Evolutionary conservation across 2,329 filamentous ascomycete genomes (phyloP).

Genomic region (Aureobasidium pullulans): DNA sequence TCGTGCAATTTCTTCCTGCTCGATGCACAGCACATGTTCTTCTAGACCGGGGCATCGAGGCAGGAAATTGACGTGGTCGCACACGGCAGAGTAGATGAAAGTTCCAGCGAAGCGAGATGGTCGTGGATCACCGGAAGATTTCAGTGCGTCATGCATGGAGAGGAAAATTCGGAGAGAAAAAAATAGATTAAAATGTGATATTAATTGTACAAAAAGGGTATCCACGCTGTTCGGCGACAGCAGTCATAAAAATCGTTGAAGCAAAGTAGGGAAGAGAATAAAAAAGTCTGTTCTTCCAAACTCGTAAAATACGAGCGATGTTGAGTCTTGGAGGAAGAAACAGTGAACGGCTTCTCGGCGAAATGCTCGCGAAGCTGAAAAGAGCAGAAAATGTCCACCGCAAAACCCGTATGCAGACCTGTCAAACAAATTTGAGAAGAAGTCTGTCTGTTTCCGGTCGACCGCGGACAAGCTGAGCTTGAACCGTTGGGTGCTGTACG

Average conservation of each 20-base stretch:
- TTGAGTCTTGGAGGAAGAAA: neutral
- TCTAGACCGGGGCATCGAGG: neutral
- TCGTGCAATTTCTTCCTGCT: neutral
- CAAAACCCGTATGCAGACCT: neutral
- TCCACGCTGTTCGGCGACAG: neutral
- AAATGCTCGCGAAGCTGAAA: neutral
- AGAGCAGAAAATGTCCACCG: neutral
- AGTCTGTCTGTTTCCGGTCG: neutral
- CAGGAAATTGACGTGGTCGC: neutral
- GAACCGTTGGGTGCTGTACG: neutral
- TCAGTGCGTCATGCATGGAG: constrained; percentile 7
- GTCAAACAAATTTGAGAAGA: neutral
- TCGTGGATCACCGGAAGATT: neutral
- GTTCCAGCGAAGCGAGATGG: neutral
- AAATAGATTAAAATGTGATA: neutral
- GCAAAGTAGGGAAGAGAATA: neutral
- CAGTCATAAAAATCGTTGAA: neutral
- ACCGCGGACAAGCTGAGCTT: neutral
- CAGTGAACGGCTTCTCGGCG: neutral
- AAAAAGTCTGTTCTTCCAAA: neutral
- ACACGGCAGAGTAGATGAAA: neutral
- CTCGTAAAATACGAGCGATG: neutral
- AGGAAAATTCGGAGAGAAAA: neutral
- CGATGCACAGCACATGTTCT: neutral
- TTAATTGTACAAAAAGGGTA: neutral